Evolutionary conservation across 129 eudicot genomes (phyloP), one percentile per base, ranked within the genome.

Genomic region (Chrysanthemum lavandulifolium): DNA sequence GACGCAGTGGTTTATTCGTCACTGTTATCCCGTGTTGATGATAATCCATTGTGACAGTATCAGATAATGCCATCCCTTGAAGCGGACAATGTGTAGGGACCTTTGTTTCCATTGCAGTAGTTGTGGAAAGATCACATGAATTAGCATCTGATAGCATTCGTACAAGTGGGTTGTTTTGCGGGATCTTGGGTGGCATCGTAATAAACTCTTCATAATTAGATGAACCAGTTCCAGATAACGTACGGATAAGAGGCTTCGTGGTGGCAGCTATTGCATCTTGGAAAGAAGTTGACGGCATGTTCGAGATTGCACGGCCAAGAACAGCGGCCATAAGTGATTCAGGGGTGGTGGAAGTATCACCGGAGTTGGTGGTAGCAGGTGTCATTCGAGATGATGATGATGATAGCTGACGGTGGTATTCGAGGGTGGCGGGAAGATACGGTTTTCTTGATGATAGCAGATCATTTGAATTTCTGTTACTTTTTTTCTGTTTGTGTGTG

Each of bases 271-370:
- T 25, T 1, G 65, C 43, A 3, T 71, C 55, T 57, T 71, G 76
- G 67, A 60, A 72, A 48, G 68, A 72, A 45, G 76, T 59, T 43
- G 51, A 49, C 0, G 67, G 67, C 13, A 71, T 71, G 67, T 19
- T 71, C 8, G 21, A 40, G 76, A 71, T 43, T 48, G 69, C 51
- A 6, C 60, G 69, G 50, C 70, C 61, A 19, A 73, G 27, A n/a
- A 48, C 51, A 15, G 77, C 61, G 53, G 69, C 77, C 2, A 73
- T 47, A 1, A 68, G 14, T 61, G 69, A 73, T 73, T 73, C 69
- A 0, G 68, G 68, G 59, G 68, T 47, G 67, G 68, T 6, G 13
- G 47, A 12, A 31, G 5, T 25, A 3, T 5, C 5, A 49, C 7
- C 19, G 49, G 10, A 13, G 45, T 31, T 13, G 68, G 47, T 63